phyloP scores from a whole-genome alignment of 306 rosid genomes.

The Trichosanthes cucumerina region DNA sequence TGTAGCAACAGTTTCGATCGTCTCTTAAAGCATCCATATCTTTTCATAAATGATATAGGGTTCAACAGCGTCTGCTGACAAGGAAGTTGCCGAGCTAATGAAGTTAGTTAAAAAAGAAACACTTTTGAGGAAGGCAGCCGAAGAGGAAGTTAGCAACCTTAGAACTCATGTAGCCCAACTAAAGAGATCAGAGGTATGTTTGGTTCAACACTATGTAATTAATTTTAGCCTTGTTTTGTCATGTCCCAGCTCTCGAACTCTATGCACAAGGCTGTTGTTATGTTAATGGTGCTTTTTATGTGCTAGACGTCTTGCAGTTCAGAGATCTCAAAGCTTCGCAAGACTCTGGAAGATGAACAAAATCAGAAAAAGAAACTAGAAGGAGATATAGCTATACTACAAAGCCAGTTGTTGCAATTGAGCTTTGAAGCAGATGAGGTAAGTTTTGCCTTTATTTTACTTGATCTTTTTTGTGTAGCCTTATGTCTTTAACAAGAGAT shows the following conservation, averaged over 20 bases:
- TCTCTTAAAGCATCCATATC: background rate
- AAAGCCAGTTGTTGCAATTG: slow-evolving; percentile 74
- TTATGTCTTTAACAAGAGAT: background rate
- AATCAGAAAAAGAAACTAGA: slow-evolving; percentile 66
- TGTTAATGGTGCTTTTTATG: slow-evolving; percentile 14
- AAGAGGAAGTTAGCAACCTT: slow-evolving; percentile 61
- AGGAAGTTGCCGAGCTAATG: slow-evolving; percentile 67
- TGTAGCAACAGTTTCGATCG: background rate
- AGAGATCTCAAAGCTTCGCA: slow-evolving; percentile 60
- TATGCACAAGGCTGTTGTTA: background rate
- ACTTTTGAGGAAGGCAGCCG: slow-evolving; percentile 62
- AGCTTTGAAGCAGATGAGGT: slow-evolving; percentile 87
- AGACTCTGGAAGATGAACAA: slow-evolving; percentile 61
- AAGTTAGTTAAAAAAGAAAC: slow-evolving; percentile 59
- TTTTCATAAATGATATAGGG: background rate
- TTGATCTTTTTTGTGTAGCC: background rate
- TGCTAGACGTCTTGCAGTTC: slow-evolving; percentile 53
- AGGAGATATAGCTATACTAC: slow-evolving; percentile 76
- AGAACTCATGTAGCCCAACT: slow-evolving; percentile 58
- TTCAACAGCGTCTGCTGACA: slow-evolving; percentile 4
- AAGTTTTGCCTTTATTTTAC: slow-evolving; percentile 3
- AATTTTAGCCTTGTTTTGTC: slow-evolving; percentile 6
- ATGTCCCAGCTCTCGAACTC: background rate
- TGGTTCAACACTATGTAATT: slow-evolving; percentile 17
- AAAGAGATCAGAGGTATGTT: slow-evolving; percentile 76